Conservation (phyloP, 441 rosid genomes). For the Populus trichocarpa region DNA sequence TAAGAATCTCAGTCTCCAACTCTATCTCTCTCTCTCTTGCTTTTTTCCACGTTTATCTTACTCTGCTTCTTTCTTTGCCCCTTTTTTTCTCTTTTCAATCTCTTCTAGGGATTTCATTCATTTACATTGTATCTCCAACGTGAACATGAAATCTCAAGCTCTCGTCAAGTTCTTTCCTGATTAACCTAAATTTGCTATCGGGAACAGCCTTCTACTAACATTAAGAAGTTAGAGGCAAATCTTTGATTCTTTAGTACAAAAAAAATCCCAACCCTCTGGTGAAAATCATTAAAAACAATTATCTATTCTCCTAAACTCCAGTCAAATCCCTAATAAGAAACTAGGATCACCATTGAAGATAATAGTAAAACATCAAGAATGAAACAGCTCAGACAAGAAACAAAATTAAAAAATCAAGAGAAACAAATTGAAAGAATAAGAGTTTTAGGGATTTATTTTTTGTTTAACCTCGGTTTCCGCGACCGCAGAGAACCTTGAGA, state of each 20-base stretch:
- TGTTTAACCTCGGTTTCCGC: constrained; percentile 42
- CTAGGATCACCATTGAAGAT: neutral
- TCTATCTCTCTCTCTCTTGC: neutral
- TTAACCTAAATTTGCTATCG: neutral
- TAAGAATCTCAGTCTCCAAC: neutral
- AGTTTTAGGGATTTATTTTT: neutral
- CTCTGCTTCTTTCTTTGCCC: neutral
- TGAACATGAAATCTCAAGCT: neutral
- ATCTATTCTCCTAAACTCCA: neutral
- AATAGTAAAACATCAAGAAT: neutral
- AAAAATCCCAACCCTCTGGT: neutral
- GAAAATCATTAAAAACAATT: neutral
- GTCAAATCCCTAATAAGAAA: neutral
- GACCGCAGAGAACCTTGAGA: constrained; percentile 30
- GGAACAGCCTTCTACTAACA: neutral
- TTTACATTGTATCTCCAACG: neutral
- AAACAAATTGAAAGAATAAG: neutral
- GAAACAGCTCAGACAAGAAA: neutral
- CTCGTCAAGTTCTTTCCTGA: neutral
- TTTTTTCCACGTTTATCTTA: neutral
- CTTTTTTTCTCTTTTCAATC: neutral
- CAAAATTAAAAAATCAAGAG: neutral
- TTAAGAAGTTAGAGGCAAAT: neutral
- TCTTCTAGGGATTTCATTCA: neutral
- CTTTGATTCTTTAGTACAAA: neutral